Percentiles rank a stretch among this genome's conserved stretches.
These are phyloP conservation scores for Suhomyces prunicola DNA, from an alignment of 805 yeast species.

Conservation along the genomic window DNA sequence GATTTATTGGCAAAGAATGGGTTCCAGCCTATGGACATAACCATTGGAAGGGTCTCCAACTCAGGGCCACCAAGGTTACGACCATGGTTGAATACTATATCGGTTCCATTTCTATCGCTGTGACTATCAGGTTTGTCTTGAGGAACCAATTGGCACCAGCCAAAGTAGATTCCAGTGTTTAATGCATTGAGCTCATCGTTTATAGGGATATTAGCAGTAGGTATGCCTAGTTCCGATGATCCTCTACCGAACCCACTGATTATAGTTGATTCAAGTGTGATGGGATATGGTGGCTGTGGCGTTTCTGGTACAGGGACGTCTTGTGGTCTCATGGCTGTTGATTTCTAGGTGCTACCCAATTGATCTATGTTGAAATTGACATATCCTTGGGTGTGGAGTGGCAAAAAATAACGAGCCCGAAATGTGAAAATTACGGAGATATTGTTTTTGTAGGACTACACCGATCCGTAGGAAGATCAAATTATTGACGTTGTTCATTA, in stretches of 20 bases:
- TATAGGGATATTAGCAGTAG: constrained; percentile 88
- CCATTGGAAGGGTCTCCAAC: constrained; percentile 69
- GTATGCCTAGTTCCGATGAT: constrained; percentile 87
- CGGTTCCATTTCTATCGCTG: constrained; percentile 18
- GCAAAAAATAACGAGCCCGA: not conserved
- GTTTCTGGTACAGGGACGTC: constrained; percentile 37
- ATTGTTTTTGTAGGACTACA: not conserved
- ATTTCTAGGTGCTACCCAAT: not conserved
- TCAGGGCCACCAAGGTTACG: constrained; percentile 39
- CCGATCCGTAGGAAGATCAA: not conserved
- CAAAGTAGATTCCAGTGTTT: constrained; percentile 86
- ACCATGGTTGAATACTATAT: constrained; percentile 59
- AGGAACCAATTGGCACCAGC: constrained; percentile 51
- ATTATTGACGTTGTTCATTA: not conserved
- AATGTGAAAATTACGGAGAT: not conserved
- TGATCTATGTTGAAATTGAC: not conserved
- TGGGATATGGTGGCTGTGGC: constrained; percentile 50
- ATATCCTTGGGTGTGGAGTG: not conserved
- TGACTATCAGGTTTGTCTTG: constrained; percentile 1
- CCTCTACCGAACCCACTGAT: constrained; percentile 95
- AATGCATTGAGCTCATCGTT: constrained; percentile 41
- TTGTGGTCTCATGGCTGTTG: constrained; percentile 5
- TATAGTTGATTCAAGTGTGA: constrained; percentile 44
- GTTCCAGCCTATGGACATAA: constrained; percentile 94
- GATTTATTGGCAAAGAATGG: constrained; percentile 80